phyloP scores from a whole-genome alignment of 306 rosid genomes.

The Luffa aegyptiaca region DNA sequence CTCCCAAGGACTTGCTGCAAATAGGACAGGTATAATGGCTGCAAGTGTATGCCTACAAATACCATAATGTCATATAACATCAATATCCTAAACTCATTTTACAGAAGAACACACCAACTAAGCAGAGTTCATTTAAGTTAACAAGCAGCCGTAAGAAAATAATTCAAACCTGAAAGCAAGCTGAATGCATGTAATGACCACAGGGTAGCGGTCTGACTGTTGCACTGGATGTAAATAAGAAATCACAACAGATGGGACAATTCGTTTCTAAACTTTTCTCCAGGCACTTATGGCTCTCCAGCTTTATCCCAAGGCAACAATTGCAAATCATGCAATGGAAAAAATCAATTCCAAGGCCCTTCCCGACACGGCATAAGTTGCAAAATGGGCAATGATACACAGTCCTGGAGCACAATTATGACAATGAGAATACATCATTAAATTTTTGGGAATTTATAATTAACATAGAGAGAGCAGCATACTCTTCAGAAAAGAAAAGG shows the following conservation, averaged over 20 bases:
- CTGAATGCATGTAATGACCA: constrained; percentile 99
- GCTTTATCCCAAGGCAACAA: constrained; percentile 88
- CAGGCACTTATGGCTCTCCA: constrained; percentile 78
- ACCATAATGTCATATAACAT: constrained; percentile 2
- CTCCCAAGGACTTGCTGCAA: constrained; percentile 99
- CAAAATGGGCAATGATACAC: constrained; percentile 99
- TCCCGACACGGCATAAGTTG: constrained; percentile 95
- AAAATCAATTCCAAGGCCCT: constrained; percentile 87
- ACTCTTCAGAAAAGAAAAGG: background rate
- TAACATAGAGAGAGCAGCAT: background rate
- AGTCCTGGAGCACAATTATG: constrained; percentile 37
- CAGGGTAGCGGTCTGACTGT: constrained; percentile 90
- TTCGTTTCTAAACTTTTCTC: constrained; percentile 94
- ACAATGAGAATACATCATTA: constrained; percentile 1
- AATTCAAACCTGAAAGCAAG: constrained; percentile 88
- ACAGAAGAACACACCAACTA: background rate
- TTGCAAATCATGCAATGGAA: constrained; percentile 98
- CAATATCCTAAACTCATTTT: background rate
- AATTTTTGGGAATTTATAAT: background rate
- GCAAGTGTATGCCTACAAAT: constrained; percentile 81
- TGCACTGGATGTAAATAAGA: constrained; percentile 90
- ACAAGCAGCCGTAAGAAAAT: background rate
- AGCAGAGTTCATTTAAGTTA: background rate
- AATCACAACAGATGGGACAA: constrained; percentile 97
- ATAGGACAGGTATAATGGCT: constrained; percentile 97